phyloP scores from a whole-genome alignment of 768 basidiomycete genomes.

The Leccinum boreale region DNA sequence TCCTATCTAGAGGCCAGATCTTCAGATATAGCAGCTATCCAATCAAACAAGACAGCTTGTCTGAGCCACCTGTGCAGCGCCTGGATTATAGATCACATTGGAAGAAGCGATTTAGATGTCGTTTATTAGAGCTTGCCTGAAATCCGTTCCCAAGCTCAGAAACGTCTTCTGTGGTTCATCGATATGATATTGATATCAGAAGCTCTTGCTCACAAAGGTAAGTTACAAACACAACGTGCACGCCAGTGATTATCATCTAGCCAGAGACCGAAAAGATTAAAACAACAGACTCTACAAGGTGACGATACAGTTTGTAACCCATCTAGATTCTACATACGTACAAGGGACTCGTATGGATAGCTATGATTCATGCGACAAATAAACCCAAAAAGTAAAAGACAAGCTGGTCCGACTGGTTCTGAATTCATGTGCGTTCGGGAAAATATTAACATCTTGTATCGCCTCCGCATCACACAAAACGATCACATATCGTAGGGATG shows the following conservation, averaged over 20 bases:
- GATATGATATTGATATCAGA: not conserved
- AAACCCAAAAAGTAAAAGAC: not conserved
- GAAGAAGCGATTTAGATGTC: not conserved
- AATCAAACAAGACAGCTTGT: not conserved
- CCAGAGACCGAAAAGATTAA: too few species aligned
- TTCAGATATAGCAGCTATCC: not conserved
- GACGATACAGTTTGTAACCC: not conserved
- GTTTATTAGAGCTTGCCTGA: not conserved
- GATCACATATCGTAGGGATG: constrained; percentile 2
- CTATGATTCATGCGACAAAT: not conserved
- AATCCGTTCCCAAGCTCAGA: not conserved
- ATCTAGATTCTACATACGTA: not conserved
- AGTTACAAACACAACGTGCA: not conserved
- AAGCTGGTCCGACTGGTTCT: not conserved
- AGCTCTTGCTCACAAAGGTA: too few species aligned
- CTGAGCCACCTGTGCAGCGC: not conserved
- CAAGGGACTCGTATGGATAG: not conserved
- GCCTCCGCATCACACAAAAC: not conserved
- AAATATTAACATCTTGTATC: not conserved
- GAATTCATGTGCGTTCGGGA: not conserved
- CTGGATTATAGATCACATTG: not conserved
- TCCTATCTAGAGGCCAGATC: not conserved
- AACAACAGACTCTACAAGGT: not conserved
- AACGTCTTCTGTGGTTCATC: not conserved
- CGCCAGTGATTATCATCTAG: too few species aligned